These are phyloP conservation scores for Pulveroboletus frians DNA, from an alignment of 768 basidiomycete genomes.

Conservation along the genomic window DNA sequence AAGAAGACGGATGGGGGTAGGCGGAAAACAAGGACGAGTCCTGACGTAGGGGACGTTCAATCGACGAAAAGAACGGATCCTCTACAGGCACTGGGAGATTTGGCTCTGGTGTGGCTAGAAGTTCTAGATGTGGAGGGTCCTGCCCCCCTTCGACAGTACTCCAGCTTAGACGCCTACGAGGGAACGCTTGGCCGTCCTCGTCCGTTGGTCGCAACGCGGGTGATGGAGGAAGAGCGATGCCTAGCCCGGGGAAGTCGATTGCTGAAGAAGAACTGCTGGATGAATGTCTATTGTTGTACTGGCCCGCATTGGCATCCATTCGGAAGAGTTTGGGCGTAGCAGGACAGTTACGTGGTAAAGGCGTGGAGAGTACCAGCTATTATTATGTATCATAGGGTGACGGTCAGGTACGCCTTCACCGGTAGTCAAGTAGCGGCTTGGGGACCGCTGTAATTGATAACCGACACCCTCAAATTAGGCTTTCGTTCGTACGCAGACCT, in stretches of 20 bases:
- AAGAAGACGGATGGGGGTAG: conserved; percentile 46
- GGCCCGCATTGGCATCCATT: conserved; percentile 14
- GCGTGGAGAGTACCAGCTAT: too few relatives aligned
- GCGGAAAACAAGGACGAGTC: conserved; percentile 37
- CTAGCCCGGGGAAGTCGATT: conserved; percentile 48
- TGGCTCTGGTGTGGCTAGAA: conserved; percentile 20
- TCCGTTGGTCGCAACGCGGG: conserved; percentile 40
- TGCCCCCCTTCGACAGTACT: conserved; percentile 41
- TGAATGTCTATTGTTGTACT: conserved; percentile 7
- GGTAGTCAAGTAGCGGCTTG: not conserved
- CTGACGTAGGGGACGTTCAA: conserved; percentile 30
- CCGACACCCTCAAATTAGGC: not conserved
- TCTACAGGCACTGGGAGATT: conserved; percentile 26
- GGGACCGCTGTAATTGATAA: too few relatives aligned
- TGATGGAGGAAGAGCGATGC: conserved; percentile 43
- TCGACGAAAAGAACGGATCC: conserved; percentile 47
- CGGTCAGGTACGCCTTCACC: not conserved
- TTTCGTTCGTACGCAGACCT: too few relatives aligned
- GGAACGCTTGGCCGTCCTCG: conserved; percentile 27
- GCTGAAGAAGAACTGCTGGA: conserved; percentile 48
- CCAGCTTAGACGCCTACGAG: conserved; percentile 60
- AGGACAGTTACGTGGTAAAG: not conserved
- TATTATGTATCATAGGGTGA: too few relatives aligned
- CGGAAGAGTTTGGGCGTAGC: not conserved
- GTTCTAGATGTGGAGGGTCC: conserved; percentile 44